Base-by-base conservation (phyloP, 768 basidiomycete species). In the Boletellus emodensis region DNA sequence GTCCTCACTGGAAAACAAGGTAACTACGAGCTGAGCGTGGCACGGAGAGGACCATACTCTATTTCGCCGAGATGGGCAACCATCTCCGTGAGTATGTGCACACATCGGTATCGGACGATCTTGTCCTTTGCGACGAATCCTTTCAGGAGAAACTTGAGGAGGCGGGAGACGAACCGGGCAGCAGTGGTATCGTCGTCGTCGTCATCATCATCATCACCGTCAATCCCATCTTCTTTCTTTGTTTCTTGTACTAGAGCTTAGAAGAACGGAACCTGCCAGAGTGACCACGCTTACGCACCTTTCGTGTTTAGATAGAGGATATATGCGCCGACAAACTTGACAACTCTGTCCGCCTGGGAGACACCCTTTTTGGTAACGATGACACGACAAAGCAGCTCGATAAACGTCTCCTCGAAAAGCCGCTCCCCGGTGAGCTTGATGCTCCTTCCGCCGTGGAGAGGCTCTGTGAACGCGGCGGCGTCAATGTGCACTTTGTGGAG, bases 121-220 rank as follows among this genome's bases (percentile, higher is more conserved):
- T 94, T 97, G 71, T 95, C 91, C 65, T 93, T 95, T 4, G 92
- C 85, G 15, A 73, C 59, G 66, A 92, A 91, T 3, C 92, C 94
- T 51, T 77, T 77, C 52, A 93, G 71, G 26, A 95, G 75, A 61
- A 83, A 90, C 42, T 78, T 78, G 38, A 94, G 71, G 8, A 93
- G 70, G 36, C 80, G 75, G 4, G 79, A 69, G 2, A 85, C 72
- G 60, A 94, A 89, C 53, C 90, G 75, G 0, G 89, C 77, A 0
- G 82, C 76, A 0, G 83, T 68, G 0, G 85, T 87, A 4, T 90
- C 86, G 20, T 87, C 84, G 15, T 83, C 80, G 11, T 79, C 73
- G 12, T 77, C 75, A 11, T 79, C 73, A 13, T 77, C 75, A 11
- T 79, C 73, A 12, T 77, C 75, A 10, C 78, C 76, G 14, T 77